Evolutionary conservation across 768 basidiomycete genomes (phyloP), one percentile per base, ranked within the genome.

Genomic region (Mycena rosella): DNA sequence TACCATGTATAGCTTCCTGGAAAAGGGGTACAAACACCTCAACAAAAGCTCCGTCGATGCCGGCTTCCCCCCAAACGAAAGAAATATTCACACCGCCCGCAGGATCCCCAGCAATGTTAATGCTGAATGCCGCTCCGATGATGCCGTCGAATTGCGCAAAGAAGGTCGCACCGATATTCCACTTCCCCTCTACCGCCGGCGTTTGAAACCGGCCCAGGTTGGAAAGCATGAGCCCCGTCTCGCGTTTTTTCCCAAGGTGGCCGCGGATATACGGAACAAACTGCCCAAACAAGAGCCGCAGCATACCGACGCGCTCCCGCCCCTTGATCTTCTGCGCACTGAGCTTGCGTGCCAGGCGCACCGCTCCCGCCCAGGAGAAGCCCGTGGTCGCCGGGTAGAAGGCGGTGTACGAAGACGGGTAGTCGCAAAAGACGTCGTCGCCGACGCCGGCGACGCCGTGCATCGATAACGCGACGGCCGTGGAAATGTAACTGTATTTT

Each of bases 21-120:
- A 62, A 62, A n/a, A 7, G n/a, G 29, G 20, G 22, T 20, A 55
- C 29, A 38, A 63, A 63, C 22, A 18, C 22, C 32, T 63, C 62
- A 30, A 63, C 62, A 55, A 56, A 48, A 22, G 18, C 53, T 5
- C 42, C 29, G 9, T 63, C 62, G 32, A 56, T 9, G 32, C 53
- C 48, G 53, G 30, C 36, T 38, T 63, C 54, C 2, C 62, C 62
- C 52, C 62, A 63, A 14, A 44, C 56, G 24, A 63, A 55, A 9
- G 54, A 17, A 56, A 63, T 36, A 48, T 63, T 54, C 32, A 63
- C 36, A 32, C 44, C 22, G 17, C 62, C 62, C 13, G 18, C 38
- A 24, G 62, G 53, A n/a, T 56, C 54, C 9, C 62, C 53, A 6
- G 56, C 34, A 10, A 63, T 53, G 14, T 54, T 63, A 11, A 63